Evolutionary conservation across 2,329 filamentous ascomycete genomes (phyloP).

Genomic region (Eutypa lata): DNA sequence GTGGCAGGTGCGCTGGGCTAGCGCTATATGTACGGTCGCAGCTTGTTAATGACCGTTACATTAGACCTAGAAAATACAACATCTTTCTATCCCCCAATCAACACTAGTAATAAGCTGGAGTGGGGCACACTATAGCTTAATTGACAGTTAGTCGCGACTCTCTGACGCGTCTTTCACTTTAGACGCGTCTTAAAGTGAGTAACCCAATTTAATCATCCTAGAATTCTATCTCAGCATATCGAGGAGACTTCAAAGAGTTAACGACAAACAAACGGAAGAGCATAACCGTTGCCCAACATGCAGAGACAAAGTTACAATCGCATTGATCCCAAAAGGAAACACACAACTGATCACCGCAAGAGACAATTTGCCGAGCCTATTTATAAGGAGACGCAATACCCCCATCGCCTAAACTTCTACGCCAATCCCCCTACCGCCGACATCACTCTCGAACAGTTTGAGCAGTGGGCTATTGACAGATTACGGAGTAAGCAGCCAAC

Average conservation of each 20-base stretch:
- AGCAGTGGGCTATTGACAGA: conserved; percentile 96
- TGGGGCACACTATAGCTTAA: neutral
- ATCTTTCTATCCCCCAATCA: too few relatives aligned
- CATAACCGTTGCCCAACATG: conserved; percentile 16
- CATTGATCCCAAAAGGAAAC: conserved; percentile 69
- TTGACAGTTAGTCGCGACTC: neutral
- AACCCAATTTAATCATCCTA: too few relatives aligned
- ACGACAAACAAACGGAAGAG: too few relatives aligned
- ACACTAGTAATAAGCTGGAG: neutral
- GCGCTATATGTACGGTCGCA: too few relatives aligned
- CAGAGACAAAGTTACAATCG: conserved; percentile 39
- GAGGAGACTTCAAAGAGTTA: too few relatives aligned
- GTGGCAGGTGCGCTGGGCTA: too few relatives aligned
- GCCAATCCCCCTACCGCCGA: conserved; percentile 82
- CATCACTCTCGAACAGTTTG: conserved; percentile 94
- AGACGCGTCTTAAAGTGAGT: neutral
- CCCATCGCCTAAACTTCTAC: conserved; percentile 90
- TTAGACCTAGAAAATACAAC: too few relatives aligned
- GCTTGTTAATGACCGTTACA: too few relatives aligned
- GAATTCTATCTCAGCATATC: too few relatives aligned
- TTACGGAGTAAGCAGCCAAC: conserved; percentile 60
- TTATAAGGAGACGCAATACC: conserved; percentile 77
- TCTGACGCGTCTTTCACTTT: neutral
- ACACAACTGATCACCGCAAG: conserved; percentile 74
- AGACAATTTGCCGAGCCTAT: conserved; percentile 77